These are phyloP conservation scores for Phaffomyces thermotolerans DNA, from an alignment of 805 yeast species.

Conservation along the genomic window DNA sequence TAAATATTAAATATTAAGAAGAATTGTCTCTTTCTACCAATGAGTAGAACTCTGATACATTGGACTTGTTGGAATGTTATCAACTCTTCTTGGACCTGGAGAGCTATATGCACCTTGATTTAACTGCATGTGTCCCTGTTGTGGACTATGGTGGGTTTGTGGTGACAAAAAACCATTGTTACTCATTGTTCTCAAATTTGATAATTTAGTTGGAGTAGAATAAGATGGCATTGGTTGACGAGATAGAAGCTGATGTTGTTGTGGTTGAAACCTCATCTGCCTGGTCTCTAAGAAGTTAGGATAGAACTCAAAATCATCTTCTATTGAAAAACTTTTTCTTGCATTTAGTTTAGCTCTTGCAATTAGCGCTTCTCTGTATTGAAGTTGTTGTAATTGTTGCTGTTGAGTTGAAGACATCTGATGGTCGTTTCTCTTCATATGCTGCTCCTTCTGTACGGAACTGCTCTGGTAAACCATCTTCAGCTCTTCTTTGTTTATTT, in stretches of 20 bases:
- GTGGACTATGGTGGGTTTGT: constrained; percentile 12
- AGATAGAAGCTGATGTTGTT: constrained; percentile 1
- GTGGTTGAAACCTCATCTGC: background rate
- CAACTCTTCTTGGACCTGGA: constrained; percentile 18
- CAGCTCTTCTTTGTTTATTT: background rate
- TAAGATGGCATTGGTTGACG: constrained; percentile 13
- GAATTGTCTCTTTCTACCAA: background rate
- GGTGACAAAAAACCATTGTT: constrained; percentile 10
- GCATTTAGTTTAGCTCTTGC: constrained; percentile 49
- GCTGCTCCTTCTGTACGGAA: background rate
- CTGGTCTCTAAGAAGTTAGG: constrained; percentile 29
- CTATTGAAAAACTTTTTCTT: constrained; percentile 62
- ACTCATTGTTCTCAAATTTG: constrained; percentile 6
- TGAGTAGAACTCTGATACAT: background rate
- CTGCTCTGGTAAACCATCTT: background rate
- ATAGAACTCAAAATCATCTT: constrained; percentile 67
- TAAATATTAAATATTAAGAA: background rate
- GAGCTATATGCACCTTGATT: constrained; percentile 9
- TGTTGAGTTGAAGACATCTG: constrained; percentile 6
- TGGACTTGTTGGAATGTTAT: constrained; percentile 1
- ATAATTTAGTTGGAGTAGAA: constrained; percentile 18
- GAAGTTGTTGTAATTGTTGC: constrained; percentile 9
- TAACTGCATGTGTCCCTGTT: constrained; percentile 1
- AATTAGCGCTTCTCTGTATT: constrained; percentile 19
- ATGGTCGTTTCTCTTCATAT: background rate